Base-by-base conservation (phyloP, 2,329 filamentous ascomycete genomes). In the Blumeria hordei region DNA sequence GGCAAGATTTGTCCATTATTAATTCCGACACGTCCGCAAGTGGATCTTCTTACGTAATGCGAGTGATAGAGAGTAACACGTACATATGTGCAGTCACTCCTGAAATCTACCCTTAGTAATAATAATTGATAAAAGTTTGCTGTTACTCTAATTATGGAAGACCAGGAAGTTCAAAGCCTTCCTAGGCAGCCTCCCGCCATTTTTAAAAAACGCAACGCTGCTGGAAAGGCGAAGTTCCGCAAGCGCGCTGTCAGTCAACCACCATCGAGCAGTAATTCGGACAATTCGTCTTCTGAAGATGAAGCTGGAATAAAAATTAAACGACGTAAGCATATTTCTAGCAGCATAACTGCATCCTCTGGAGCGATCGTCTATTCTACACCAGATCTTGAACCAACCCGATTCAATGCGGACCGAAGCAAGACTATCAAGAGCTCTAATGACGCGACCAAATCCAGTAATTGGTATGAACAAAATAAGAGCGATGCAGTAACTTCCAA, bases 121-220 rank as follows among this genome's bases (percentile, higher is more conserved):
- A 28, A 28, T 28, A 28, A 28, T 28, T 28, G 21, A 28, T 28
- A 28, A 28, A 28, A 28, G 21, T 28, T 28, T 28, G 21, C 21
- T 28, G 21, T 28, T 28, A 28, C 4, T 28, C 4, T 28, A 28
- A 28, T 28, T 28, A 28, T 28, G 21, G 21, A 28, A 28, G 21
- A 28, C 21, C 21, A 28, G 21, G 21, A 28, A 28, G 72, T 81
- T 11, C 2, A 28, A 28, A 28, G 21, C 4, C 21, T 28, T 28
- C 21, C 21, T 28, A 28, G 21, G 21, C 21, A 51, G 33, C 32
- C 32, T 36, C 28, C 49, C 6, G 76, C 82, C 12, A 68, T 85
- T 54, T 95, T 95, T 76, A 95, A 94, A 68, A 94, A 92, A 68
- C 79, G 88, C 66, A 75, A 78, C 60, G 76, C 76, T 63, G 93